These are phyloP conservation scores for Graphium sp. DNA, from an alignment of 2,329 filamentous ascomycete genomes.

Conservation along the genomic window DNA sequence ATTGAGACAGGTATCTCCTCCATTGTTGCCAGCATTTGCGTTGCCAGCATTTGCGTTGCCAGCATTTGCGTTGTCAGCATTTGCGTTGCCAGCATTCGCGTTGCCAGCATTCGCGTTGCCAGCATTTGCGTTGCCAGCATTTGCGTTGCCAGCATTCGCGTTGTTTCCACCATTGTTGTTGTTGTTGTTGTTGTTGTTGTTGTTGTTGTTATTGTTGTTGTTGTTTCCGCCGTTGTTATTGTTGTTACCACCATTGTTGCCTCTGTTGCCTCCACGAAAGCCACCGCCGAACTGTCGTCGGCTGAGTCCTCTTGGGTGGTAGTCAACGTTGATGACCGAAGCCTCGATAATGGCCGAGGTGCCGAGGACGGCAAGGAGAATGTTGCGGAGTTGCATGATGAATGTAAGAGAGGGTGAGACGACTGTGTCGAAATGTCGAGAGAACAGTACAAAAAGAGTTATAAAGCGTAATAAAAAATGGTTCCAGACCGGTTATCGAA, in stretches of 20 bases:
- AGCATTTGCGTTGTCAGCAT: too few relatives aligned
- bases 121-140: conserved; percentile 6
- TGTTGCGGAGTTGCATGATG: conserved; percentile 33
- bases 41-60: conserved; percentile 6
- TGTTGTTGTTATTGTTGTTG: conserved; percentile 6
- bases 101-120: conserved; percentile 4
- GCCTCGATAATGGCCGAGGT: conserved; percentile 27
- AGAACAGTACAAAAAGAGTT: conserved; percentile 9
- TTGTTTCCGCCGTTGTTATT: conserved; percentile 5
- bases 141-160: conserved; percentile 8
- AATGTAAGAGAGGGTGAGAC: conserved; percentile 8
- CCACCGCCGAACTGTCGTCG: conserved; percentile 20
- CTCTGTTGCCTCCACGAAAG: conserved; percentile 7
- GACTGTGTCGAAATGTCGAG: conserved; percentile 10
- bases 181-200: conserved; percentile 9
- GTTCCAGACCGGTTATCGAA: conserved; percentile 32
- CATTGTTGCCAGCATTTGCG: conserved; percentile 7
- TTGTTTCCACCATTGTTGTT: conserved; percentile 8
- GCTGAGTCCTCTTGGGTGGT: conserved; percentile 18
- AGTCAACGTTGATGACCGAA: conserved; percentile 18
- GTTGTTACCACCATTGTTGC: conserved; percentile 6
- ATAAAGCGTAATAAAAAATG: conserved; percentile 13
- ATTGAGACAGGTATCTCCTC: neutral
- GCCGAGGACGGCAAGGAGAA: conserved; percentile 30
- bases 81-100: too few relatives aligned